Percentiles rank a stretch among this genome's conserved stretches.
Conservation (phyloP, 345 rosid genomes). For the Gossypium sturtianum region DNA sequence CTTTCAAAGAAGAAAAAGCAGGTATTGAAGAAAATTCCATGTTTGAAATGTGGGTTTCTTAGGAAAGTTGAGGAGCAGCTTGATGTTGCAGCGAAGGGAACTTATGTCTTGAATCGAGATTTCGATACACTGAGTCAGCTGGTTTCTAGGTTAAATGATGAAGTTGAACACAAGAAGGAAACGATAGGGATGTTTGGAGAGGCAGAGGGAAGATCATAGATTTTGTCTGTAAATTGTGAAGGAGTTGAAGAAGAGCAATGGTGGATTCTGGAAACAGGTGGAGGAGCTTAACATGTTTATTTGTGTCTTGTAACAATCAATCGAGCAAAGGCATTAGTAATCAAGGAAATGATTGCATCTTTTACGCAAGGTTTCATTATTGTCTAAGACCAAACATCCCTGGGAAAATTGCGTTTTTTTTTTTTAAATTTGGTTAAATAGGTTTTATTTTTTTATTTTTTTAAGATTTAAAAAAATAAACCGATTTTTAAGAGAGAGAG, state of each 20-base stretch:
- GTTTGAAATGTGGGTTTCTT: conserved; percentile 20
- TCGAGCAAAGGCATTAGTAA: conserved; percentile 32
- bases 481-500: too few relatives aligned
- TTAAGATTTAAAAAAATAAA: too few relatives aligned
- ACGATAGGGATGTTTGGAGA: conserved; percentile 31
- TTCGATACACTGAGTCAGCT: conserved; percentile 41
- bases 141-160: conserved; percentile 40
- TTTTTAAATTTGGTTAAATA: too few relatives aligned
- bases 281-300: conserved; percentile 38
- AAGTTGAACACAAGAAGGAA: conserved; percentile 36
- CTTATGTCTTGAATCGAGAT: conserved; percentile 37
- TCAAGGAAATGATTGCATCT: conserved; percentile 26
- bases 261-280: conserved; percentile 30
- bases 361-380: not conserved
- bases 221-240: conserved; percentile 25
- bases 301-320: conserved; percentile 39
- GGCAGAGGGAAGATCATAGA: conserved; percentile 14
- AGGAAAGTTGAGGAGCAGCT: conserved; percentile 29
- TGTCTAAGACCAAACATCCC: too few relatives aligned
- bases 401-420: too few relatives aligned
- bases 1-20: conserved; percentile 27
- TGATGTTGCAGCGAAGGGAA: conserved; percentile 35
- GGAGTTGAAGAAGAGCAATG: conserved; percentile 31
- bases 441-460: too few relatives aligned
- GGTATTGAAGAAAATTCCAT: conserved; percentile 4